Percentiles rank a stretch among this genome's conserved stretches.
These are phyloP conservation scores for Metschnikowia reukaufii DNA, from an alignment of 805 yeast species.

Conservation along the genomic window DNA sequence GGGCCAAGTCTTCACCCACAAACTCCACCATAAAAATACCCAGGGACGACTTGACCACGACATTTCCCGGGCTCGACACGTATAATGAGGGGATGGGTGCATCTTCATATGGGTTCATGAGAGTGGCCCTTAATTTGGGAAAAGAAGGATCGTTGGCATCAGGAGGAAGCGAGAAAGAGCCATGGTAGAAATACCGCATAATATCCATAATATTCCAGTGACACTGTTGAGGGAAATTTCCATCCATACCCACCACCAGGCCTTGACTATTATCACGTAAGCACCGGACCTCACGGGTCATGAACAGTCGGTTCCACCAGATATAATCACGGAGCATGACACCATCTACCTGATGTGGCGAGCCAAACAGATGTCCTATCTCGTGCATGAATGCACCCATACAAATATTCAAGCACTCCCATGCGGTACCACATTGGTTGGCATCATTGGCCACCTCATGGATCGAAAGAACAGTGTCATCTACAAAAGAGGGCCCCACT, in stretches of 20 bases:
- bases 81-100: conserved; percentile 25
- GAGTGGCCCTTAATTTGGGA: conserved; percentile 37
- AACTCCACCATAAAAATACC: conserved; percentile 80
- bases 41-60: conserved; percentile 48
- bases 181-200: conserved; percentile 76
- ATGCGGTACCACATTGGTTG: conserved; percentile 77
- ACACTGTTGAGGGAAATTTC: conserved; percentile 59
- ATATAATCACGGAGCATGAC: conserved; percentile 88
- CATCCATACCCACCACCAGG: conserved; percentile 39
- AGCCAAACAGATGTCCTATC: conserved; percentile 86
- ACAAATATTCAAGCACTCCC: conserved; percentile 88
- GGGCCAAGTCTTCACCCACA: conserved; percentile 54
- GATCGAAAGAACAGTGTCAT: conserved; percentile 61
- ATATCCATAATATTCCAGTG: conserved; percentile 86
- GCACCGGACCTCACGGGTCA: conserved; percentile 65
- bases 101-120: conserved; percentile 15
- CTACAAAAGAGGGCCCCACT: conserved; percentile 65
- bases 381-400: conserved; percentile 96
- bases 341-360: conserved; percentile 89
- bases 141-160: conserved; percentile 51
- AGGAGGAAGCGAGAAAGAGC: conserved; percentile 67
- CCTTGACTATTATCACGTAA: conserved; percentile 51
- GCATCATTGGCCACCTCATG: conserved; percentile 88
- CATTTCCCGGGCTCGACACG: conserved; percentile 23
- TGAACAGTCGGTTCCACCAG: conserved; percentile 76